Evolutionary conservation across 1,284 basidiomycete species (phyloP).

Genomic region (Polyporus tsugae): DNA sequence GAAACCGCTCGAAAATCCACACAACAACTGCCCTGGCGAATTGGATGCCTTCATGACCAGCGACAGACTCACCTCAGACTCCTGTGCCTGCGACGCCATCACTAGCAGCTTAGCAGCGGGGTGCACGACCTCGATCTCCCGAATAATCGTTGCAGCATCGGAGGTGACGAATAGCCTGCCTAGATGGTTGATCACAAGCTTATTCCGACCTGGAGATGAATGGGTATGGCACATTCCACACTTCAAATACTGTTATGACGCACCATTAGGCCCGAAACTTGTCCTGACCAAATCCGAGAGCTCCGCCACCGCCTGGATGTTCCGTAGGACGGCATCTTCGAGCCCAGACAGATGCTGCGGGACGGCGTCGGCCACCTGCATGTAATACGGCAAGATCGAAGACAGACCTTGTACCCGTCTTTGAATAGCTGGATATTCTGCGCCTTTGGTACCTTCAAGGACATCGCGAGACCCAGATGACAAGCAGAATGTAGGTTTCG

Average conservation of each 20-base stretch:
- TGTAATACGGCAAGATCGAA: background rate
- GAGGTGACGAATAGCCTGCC: constrained; percentile 97
- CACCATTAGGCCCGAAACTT: constrained; percentile 95
- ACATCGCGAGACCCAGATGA: constrained; percentile 59
- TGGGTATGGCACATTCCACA: no score
- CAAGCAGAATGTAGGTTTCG: background rate
- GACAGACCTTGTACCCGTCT: constrained; percentile 86
- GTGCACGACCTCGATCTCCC: constrained; percentile 98
- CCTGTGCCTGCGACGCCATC: constrained; percentile 97
- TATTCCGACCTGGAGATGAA: constrained; percentile 79
- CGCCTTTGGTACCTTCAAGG: constrained; percentile 93
- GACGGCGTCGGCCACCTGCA: constrained; percentile 21
- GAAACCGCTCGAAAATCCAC: no score
- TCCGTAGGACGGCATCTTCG: constrained; percentile 93
- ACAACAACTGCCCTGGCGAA: background rate
- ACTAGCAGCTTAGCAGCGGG: constrained; percentile 97
- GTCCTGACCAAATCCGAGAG: constrained; percentile 96
- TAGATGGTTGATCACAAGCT: constrained; percentile 96
- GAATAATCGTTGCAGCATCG: constrained; percentile 98
- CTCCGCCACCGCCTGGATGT: constrained; percentile 95
- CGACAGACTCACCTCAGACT: constrained; percentile 74
- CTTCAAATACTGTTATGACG: no score
- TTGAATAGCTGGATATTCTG: constrained; percentile 94
- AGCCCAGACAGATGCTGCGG: constrained; percentile 86
- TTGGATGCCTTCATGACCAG: no score